A percentile compares a stretch with the other conserved stretches of the same genome.
Conservation (phyloP, 2,329 filamentous ascomycete genomes). For the Fusarium hostae region DNA sequence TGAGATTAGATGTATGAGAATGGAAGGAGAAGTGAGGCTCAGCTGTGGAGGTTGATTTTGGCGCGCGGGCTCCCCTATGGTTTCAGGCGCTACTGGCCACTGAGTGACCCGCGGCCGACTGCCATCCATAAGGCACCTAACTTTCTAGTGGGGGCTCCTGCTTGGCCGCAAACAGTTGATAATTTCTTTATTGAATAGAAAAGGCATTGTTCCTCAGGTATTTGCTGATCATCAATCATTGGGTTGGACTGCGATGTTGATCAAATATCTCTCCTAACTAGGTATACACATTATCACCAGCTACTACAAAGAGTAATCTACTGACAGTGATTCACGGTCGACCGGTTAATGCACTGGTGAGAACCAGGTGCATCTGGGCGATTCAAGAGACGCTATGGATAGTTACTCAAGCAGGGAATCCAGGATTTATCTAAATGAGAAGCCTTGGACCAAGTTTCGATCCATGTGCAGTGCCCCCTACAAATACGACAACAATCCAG, state of each 20-base stretch:
- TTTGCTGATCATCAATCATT: not conserved
- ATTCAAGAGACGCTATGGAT: not conserved
- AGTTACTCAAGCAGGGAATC: not conserved
- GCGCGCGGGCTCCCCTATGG: slow-evolving; percentile 19
- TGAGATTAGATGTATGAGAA: slow-evolving; percentile 36
- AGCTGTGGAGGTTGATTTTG: slow-evolving; percentile 35
- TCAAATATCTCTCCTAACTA: not conserved
- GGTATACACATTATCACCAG: not conserved
- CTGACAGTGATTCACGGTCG: not conserved
- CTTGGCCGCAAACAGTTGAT: not conserved
- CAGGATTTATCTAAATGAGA: not conserved
- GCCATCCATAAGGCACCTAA: not conserved
- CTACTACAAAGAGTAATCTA: not conserved
- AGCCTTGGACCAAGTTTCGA: not conserved
- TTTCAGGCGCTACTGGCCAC: slow-evolving; percentile 35
- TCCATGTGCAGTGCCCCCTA: not conserved
- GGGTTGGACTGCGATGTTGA: not conserved
- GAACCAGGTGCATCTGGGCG: not conserved
- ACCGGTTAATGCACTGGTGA: not conserved
- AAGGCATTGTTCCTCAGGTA: not conserved
- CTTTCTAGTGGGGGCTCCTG: slow-evolving; percentile 3
- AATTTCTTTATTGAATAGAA: not conserved
- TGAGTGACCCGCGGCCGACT: slow-evolving; percentile 11
- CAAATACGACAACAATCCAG: not conserved
- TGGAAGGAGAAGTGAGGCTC: slow-evolving; percentile 30